Base-by-base conservation (phyloP, 2,329 filamentous ascomycete species). In the Diaporthe vexans region DNA sequence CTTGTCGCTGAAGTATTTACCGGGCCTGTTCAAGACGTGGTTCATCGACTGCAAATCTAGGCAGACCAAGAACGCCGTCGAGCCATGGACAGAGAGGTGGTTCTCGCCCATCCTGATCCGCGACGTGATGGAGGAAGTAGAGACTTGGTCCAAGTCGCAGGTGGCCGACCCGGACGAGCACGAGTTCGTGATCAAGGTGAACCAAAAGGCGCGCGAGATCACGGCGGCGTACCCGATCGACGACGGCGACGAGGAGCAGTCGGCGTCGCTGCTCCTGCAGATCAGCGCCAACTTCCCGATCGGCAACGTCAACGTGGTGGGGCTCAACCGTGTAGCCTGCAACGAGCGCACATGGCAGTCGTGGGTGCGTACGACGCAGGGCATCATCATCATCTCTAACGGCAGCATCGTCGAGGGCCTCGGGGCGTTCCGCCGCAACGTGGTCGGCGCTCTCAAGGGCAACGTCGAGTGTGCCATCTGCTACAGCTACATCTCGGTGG, bases 381-480 rank as follows among this genome's bases (percentile, higher is more conserved):
- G 95, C 6, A 95, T 97, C 58, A 98, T 99, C 79, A 96, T 94
- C 56, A 97, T 98, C 81, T 94, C 94, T 87, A 96, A 97, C 79
- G 95, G 95, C 71, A 94, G 91, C 81, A 91, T 99, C 73, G 93
- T 95, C 71, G 96, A 98, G 78, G 97, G 95, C 1, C 86, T 99
- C 40, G 88, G 92, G 17, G 92, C 94, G 11, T 98, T 97, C 88
- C 91, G 94, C 77, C 91, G 93, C 76, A 98, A 98, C 82, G 93
- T 99, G 17, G 90, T 93, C 19, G 94, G 95, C 1, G 94, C 94
- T 5, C 88, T 99, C 77, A 97, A 97, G 85, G 97, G 95, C 48
- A 95, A 98, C 84, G 94, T 90, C 26, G 97, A 99, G 83, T 99
- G 97, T 81, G 95, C 97, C 13, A 98, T 98, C 81, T 98, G 96